Percentiles rank a stretch among this genome's conserved stretches.
These are phyloP conservation scores for Clitopilus hobsonii DNA, from an alignment of 768 basidiomycete species.

Conservation along the genomic window DNA sequence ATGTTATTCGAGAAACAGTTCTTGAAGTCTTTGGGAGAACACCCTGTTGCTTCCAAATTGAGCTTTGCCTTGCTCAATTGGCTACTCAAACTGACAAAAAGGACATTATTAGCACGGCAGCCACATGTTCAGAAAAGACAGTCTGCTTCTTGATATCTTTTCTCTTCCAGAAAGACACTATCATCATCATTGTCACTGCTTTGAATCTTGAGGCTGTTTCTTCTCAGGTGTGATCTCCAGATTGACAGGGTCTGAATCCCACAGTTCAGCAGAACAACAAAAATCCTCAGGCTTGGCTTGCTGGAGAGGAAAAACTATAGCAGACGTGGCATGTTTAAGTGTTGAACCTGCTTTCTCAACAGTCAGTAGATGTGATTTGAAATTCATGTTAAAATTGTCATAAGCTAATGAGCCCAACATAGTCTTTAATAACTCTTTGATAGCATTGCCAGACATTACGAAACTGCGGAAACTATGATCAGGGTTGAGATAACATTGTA, in stretches of 20 bases:
- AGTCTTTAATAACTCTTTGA: slow-evolving; percentile 14
- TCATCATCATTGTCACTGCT: slow-evolving; percentile 15
- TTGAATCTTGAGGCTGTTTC: slow-evolving; percentile 11
- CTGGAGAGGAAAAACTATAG: slow-evolving; percentile 15
- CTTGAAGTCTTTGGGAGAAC: slow-evolving; percentile 10
- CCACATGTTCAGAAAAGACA: slow-evolving; percentile 19
- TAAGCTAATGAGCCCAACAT: slow-evolving; percentile 21
- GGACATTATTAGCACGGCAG: slow-evolving; percentile 15
- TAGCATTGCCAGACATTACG: no score
- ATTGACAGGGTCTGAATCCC: slow-evolving; percentile 21
- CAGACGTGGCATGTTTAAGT: slow-evolving; percentile 24
- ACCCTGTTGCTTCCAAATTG: slow-evolving; percentile 12
- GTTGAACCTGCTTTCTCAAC: slow-evolving; percentile 16
- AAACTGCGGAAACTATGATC: no score
- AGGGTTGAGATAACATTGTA: no score
- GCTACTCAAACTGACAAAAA: neutral
- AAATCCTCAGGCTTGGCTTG: slow-evolving; percentile 11
- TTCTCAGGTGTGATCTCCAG: neutral
- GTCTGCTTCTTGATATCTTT: slow-evolving; percentile 19
- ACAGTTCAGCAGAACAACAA: slow-evolving; percentile 22
- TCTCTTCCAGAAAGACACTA: slow-evolving; percentile 10
- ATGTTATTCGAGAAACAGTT: slow-evolving; percentile 4
- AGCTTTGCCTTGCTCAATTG: slow-evolving; percentile 7
- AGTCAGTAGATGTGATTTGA: slow-evolving; percentile 18
- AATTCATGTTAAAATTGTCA: slow-evolving; percentile 33